Evolutionary conservation across 345 rosid genomes (phyloP).

Genomic region (Nasturtium officinale): DNA sequence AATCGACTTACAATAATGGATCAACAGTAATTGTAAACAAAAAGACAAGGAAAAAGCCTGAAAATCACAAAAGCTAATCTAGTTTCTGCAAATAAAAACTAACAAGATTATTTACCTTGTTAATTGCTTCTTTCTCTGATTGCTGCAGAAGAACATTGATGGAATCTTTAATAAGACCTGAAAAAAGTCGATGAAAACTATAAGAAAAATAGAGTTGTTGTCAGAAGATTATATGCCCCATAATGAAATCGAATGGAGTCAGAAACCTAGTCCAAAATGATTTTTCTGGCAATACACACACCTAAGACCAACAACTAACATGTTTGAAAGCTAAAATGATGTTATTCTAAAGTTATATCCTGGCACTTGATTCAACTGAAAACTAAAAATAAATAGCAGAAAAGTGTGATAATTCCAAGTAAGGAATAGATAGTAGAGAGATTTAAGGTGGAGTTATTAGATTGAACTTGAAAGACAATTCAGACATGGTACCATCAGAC

Average conservation of each 20-base stretch:
- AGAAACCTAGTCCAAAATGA: not conserved
- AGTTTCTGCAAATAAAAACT: not conserved
- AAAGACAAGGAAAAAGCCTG: not conserved
- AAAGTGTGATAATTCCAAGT: too few species aligned
- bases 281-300: not conserved
- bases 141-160: slow-evolving; percentile 66
- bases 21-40: not conserved
- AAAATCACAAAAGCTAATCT: not conserved
- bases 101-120: slow-evolving; percentile 43
- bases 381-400: not conserved
- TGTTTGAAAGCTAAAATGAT: not conserved
- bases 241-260: not conserved
- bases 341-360: not conserved
- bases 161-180: slow-evolving; percentile 74
- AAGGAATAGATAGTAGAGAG: not conserved
- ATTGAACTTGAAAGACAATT: slow-evolving; percentile 1
- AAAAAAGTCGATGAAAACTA: not conserved
- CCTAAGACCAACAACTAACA: slow-evolving; percentile 3
- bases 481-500: slow-evolving; percentile 49
- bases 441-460: not conserved
- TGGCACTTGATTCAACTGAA: not conserved
- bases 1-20: not conserved
- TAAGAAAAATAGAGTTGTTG: too few species aligned
- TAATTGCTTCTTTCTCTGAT: slow-evolving; percentile 73
- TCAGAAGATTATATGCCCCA: too few species aligned